Percentiles rank a stretch among this genome's conserved stretches.
These are phyloP conservation scores for Epichloe festucae DNA, from an alignment of 2,329 filamentous ascomycete species.

Conservation along the genomic window DNA sequence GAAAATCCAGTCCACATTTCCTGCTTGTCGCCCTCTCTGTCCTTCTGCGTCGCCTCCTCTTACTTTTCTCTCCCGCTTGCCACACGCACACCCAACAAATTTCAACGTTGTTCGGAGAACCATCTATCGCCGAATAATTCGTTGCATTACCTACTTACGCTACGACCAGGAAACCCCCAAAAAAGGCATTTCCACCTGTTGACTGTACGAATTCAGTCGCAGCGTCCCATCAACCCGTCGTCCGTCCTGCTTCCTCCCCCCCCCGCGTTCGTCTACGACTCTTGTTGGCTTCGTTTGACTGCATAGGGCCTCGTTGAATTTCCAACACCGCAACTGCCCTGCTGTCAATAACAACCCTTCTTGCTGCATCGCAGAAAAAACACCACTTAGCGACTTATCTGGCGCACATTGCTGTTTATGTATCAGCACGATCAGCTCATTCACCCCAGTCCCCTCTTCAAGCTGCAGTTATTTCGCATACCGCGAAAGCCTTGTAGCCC, in stretches of 20 bases:
- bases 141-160: not conserved
- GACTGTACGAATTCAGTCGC: slow-evolving; percentile 9
- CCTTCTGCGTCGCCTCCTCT: slow-evolving; percentile 5
- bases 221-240: slow-evolving; percentile 5
- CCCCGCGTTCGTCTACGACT: not conserved
- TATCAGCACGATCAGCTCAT: slow-evolving; percentile 89
- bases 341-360: not conserved
- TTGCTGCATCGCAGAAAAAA: slow-evolving; percentile 5
- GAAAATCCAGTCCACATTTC: slow-evolving; percentile 8
- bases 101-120: slow-evolving; percentile 3
- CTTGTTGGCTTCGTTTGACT: not conserved
- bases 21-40: slow-evolving; percentile 8
- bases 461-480: slow-evolving; percentile 96
- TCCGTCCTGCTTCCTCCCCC: not conserved
- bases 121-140: not conserved
- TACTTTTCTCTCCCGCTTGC: not conserved
- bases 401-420: slow-evolving; percentile 62
- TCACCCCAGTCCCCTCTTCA: slow-evolving; percentile 91
- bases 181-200: slow-evolving; percentile 1
- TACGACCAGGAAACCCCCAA: not conserved
- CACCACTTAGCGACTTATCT: slow-evolving; percentile 19
- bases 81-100: slow-evolving; percentile 3
- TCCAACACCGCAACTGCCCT: not conserved
- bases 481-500: slow-evolving; percentile 85
- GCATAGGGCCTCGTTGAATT: not conserved